These are phyloP conservation scores for Apiospora saccharicola DNA, from an alignment of 2,329 filamentous ascomycete genomes.

Conservation along the genomic window DNA sequence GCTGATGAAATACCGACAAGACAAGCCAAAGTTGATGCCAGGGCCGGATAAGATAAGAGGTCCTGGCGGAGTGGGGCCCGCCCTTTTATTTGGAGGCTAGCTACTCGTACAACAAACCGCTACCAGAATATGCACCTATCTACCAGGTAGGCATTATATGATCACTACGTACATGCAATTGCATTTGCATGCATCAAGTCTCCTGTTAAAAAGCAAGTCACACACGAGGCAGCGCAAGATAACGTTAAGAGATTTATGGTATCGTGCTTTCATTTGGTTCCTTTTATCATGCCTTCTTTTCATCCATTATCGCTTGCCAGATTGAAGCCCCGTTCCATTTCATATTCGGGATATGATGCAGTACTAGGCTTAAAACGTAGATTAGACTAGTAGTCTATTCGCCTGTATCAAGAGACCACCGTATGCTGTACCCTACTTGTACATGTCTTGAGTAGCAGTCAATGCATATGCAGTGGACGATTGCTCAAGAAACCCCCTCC, in stretches of 20 bases:
- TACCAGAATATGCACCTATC: neutral
- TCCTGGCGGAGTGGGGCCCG: neutral
- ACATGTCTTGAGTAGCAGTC: neutral
- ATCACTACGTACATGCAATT: neutral
- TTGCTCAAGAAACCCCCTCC: neutral
- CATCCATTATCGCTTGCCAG: neutral
- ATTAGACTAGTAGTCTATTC: neutral
- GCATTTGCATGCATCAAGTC: neutral
- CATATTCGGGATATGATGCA: neutral
- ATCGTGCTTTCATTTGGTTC: neutral
- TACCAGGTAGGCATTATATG: neutral
- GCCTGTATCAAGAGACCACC: neutral
- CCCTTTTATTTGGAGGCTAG: neutral
- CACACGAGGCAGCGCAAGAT: neutral
- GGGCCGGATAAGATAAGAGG: constrained; percentile 17
- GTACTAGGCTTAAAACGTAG: neutral
- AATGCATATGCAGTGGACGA: neutral
- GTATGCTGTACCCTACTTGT: neutral
- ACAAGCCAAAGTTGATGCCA: neutral
- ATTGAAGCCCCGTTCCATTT: neutral
- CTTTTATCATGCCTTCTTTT: neutral
- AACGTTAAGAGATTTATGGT: neutral
- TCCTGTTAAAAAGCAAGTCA: neutral
- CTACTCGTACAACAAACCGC: neutral
- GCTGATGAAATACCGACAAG: constrained; percentile 13